phyloP scores from a whole-genome alignment of 495 filamentous ascomycete genomes.

The Viridothelium virens region DNA sequence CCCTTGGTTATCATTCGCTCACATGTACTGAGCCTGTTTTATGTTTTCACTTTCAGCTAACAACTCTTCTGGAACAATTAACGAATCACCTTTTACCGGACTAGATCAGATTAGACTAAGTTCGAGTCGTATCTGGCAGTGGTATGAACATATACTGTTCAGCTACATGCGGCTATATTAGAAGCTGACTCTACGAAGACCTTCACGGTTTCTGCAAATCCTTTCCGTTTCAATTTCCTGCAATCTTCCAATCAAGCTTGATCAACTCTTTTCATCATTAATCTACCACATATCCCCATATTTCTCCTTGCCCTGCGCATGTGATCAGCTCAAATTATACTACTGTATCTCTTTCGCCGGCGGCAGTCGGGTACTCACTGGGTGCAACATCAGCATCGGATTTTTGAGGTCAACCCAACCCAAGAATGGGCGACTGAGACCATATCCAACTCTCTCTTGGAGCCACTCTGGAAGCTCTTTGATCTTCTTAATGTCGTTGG shows the following conservation, averaged over 20 bases:
- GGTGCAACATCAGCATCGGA: constrained; percentile 23
- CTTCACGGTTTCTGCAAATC: background rate
- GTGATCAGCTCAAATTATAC: background rate
- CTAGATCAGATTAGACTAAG: background rate
- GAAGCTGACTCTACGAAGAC: background rate
- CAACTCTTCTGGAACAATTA: background rate
- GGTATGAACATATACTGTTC: background rate
- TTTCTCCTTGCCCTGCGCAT: constrained; percentile 1
- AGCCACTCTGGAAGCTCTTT: constrained; percentile 26
- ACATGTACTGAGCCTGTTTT: background rate
- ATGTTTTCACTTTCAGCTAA: background rate
- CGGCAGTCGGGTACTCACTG: constrained; percentile 5
- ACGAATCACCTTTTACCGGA: background rate
- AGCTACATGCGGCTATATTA: background rate
- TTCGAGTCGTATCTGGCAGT: background rate
- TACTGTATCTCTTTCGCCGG: background rate
- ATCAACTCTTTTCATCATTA: background rate
- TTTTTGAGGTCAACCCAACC: constrained; percentile 35
- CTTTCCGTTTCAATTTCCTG: background rate
- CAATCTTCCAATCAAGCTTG: background rate
- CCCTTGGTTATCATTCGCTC: background rate
- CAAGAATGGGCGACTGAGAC: constrained; percentile 31
- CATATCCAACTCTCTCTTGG: constrained; percentile 30
- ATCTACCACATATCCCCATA: constrained; percentile 9
- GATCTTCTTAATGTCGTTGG: constrained; percentile 29